These are phyloP conservation scores for Salvia sclarea DNA, from an alignment of 305 asterid genomes.

Conservation along the genomic window DNA sequence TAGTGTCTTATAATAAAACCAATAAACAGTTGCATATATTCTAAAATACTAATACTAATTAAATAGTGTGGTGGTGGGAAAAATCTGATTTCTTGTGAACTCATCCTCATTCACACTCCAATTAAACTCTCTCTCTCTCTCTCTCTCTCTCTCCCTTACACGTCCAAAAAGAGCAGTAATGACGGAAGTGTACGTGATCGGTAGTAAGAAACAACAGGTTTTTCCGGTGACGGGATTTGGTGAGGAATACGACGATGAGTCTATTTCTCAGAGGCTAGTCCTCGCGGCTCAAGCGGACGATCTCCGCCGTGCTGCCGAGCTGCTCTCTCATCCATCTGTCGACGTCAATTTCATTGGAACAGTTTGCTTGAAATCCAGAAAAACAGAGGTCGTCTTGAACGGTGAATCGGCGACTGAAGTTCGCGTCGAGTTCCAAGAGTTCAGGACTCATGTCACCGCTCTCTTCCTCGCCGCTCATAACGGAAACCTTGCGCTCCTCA, in stretches of 20 bases:
- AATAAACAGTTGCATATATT: too few relatives aligned
- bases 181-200: constrained; percentile 38
- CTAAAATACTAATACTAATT: too few relatives aligned
- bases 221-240: constrained; percentile 36
- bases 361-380: constrained; percentile 53
- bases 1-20: too few relatives aligned
- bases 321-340: constrained; percentile 44
- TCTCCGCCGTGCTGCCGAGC: constrained; percentile 46
- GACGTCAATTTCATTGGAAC: constrained; percentile 71
- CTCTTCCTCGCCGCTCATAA: constrained; percentile 72
- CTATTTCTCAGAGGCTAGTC: constrained; percentile 59
- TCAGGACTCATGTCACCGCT: constrained; percentile 70
- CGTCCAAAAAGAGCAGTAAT: constrained; percentile 20
- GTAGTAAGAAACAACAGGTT: constrained; percentile 36
- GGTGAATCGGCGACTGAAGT: constrained; percentile 62
- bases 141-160: too few relatives aligned
- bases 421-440: constrained; percentile 65
- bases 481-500: constrained; percentile 59
- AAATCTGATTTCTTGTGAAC: too few relatives aligned
- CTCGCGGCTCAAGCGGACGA: constrained; percentile 62
- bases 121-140: too few relatives aligned
- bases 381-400: constrained; percentile 60
- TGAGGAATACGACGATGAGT: constrained; percentile 37
- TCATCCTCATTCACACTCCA: too few relatives aligned
- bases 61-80: too few relatives aligned